Conservation (phyloP, 495 filamentous ascomycete species). For the Pyrenopolyporus hunteri region DNA sequence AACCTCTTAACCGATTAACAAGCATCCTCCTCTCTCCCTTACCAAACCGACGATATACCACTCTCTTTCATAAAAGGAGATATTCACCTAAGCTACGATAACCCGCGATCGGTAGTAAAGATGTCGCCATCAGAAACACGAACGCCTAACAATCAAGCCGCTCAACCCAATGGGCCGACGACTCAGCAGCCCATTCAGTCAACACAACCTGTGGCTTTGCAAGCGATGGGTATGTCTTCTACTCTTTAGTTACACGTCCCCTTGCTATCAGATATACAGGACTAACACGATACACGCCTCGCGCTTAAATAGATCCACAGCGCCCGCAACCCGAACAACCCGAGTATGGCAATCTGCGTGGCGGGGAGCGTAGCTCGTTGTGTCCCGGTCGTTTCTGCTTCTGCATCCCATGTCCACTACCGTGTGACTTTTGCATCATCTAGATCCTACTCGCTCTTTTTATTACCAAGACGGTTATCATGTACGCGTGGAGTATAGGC, state of each 20-base stretch:
- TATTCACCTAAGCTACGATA: neutral
- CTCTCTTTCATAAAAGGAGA: too few species aligned
- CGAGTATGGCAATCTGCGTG: conserved; percentile 43
- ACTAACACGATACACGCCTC: neutral
- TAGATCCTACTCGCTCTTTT: conserved; percentile 5
- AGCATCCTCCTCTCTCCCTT: too few species aligned
- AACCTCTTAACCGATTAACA: too few species aligned
- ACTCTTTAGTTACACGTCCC: neutral
- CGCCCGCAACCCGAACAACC: conserved; percentile 46
- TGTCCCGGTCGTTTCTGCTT: conserved; percentile 55
- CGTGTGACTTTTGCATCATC: conserved; percentile 53
- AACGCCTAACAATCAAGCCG: conserved; percentile 8
- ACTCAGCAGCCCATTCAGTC: conserved; percentile 32
- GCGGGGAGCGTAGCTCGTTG: conserved; percentile 42
- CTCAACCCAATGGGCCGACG: conserved; percentile 6
- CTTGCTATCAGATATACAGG: neutral
- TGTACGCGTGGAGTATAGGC: neutral
- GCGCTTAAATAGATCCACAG: conserved; percentile 41
- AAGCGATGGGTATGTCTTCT: conserved; percentile 44
- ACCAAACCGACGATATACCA: too few species aligned
- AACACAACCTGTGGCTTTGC: conserved; percentile 40
- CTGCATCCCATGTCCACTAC: conserved; percentile 52
- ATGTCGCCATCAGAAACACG: conserved; percentile 27
- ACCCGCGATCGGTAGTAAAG: neutral
- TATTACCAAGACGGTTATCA: neutral